These are phyloP conservation scores for Marasmius fiardii DNA, from an alignment of 1,284 basidiomycete genomes.

Conservation along the genomic window DNA sequence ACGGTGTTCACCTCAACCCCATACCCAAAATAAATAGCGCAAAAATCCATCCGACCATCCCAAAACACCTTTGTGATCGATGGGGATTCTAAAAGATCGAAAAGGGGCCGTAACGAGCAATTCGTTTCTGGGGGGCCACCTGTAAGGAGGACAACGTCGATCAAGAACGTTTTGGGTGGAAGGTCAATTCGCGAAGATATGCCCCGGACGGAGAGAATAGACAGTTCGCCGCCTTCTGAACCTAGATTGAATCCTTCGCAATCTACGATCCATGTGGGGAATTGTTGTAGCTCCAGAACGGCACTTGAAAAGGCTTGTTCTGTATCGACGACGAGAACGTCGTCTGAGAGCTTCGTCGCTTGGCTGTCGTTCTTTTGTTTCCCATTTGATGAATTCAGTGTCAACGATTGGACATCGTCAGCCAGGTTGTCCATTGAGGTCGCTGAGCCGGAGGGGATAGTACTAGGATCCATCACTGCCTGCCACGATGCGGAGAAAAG, in stretches of 20 bases:
- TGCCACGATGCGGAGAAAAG: too few species aligned
- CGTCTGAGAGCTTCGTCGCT: not conserved
- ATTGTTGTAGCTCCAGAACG: not conserved
- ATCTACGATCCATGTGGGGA: constrained; percentile 3
- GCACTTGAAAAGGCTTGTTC: not conserved
- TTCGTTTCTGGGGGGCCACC: not conserved
- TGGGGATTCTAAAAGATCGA: constrained; percentile 6
- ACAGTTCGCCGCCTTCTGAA: constrained; percentile 2
- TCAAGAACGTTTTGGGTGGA: not conserved
- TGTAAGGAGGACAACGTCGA: constrained; percentile 7
- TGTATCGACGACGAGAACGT: not conserved
- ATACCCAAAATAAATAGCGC: constrained; percentile 11
- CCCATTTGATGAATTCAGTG: not conserved
- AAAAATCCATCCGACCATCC: constrained; percentile 16
- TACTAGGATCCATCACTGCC: too few species aligned
- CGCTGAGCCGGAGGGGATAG: too few species aligned
- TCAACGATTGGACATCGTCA: too few species aligned
- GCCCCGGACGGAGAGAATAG: constrained; percentile 3
- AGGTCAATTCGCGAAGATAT: not conserved
- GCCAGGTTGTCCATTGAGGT: too few species aligned
- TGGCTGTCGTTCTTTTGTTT: not conserved
- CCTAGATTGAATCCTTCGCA: constrained; percentile 14
- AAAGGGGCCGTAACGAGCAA: constrained; percentile 3
- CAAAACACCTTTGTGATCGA: constrained; percentile 12
- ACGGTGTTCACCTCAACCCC: constrained; percentile 8